These are phyloP conservation scores for Cercospora brassicicola DNA, from an alignment of 2,329 filamentous ascomycete genomes.

Conservation along the genomic window DNA sequence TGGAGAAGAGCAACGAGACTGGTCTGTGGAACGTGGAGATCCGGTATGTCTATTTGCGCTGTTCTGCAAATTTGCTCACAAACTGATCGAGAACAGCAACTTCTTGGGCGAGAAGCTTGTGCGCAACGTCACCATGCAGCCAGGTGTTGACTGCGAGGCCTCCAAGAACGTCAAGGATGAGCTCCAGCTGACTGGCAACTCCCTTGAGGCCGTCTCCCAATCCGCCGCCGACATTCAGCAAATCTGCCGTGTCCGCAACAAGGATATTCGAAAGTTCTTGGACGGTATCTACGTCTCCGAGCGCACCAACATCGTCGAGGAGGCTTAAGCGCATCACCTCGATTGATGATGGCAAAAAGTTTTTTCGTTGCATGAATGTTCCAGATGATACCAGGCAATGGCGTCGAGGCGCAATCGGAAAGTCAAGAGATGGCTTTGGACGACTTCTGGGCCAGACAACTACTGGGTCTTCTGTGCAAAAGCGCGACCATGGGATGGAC, in stretches of 20 bases:
- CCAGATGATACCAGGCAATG: constrained; percentile 16
- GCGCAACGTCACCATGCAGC: constrained; percentile 82
- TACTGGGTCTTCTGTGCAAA: constrained; percentile 2
- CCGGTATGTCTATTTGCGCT: constrained; percentile 63
- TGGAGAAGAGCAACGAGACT: constrained; percentile 93
- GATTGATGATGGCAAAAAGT: not conserved
- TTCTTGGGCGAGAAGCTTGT: constrained; percentile 99
- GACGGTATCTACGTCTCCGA: constrained; percentile 99
- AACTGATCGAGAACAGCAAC: constrained; percentile 60
- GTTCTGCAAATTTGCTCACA: no score
- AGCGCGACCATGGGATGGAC: not conserved
- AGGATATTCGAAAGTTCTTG: constrained; percentile 99
- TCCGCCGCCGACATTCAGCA: constrained; percentile 99
- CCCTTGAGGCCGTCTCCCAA: constrained; percentile 95
- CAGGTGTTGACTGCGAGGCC: constrained; percentile 85
- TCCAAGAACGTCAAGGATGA: constrained; percentile 97
- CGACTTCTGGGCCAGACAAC: not conserved
- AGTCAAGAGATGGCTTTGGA: not conserved
- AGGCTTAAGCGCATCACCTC: not conserved
- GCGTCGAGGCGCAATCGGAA: constrained; percentile 11
- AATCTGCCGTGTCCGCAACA: constrained; percentile 99
- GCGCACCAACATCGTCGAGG: constrained; percentile 78
- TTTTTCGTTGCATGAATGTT: constrained; percentile 3
- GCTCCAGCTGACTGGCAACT: constrained; percentile 90
- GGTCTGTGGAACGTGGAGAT: constrained; percentile 92